These are phyloP conservation scores for Polyplosphaeria fusca DNA, from an alignment of 495 filamentous ascomycete genomes.

Conservation along the genomic window DNA sequence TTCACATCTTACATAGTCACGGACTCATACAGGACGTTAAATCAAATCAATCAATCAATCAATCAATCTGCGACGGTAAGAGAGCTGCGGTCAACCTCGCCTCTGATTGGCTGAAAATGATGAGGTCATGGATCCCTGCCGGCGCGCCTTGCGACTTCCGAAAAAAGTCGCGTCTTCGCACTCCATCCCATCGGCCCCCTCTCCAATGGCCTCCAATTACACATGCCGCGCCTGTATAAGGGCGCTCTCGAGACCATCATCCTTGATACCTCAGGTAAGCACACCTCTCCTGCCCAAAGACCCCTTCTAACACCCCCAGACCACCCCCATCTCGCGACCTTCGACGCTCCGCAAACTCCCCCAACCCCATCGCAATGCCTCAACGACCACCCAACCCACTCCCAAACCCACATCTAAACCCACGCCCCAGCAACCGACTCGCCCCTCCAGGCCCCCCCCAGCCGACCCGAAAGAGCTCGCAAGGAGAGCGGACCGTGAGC, in stretches of 20 bases:
- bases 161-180: not conserved
- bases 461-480: not conserved
- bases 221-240: slow-evolving; percentile 30
- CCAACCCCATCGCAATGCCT: not conserved
- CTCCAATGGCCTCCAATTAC: slow-evolving; percentile 29
- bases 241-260: not conserved
- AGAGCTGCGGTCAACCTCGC: too few species aligned
- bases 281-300: not conserved
- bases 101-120: too few species aligned
- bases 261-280: slow-evolving; percentile 1
- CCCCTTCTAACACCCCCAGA: not conserved
- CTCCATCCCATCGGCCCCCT: slow-evolving; percentile 1
- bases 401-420: not conserved
- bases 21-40: too few species aligned
- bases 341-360: not conserved
- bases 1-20: too few species aligned
- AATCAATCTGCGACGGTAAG: too few species aligned
- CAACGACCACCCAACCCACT: not conserved
- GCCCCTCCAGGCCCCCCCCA: not conserved
- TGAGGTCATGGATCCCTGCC: not conserved
- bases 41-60: too few species aligned
- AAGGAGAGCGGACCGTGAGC: slow-evolving; percentile 8
- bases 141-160: not conserved
- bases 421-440: not conserved
- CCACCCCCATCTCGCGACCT: not conserved